Percentiles rank a stretch among this genome's conserved stretches.
Conservation (phyloP, 192 early-diverging fungal genomes). For the Rhizoclosmatium sp. region DNA sequence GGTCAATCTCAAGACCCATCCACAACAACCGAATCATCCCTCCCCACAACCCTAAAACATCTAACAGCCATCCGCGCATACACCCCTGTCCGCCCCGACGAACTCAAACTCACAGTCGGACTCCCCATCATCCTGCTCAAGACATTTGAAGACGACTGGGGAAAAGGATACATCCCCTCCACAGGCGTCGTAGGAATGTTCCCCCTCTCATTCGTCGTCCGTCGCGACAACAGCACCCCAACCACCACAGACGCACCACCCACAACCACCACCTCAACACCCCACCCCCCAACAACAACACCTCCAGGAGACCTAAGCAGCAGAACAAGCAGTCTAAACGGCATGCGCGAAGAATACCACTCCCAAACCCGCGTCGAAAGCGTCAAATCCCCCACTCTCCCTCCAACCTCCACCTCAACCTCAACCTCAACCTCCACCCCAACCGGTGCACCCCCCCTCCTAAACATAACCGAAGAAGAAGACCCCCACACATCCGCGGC, state of each 20-base stretch:
- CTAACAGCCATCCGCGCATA: constrained; percentile 41
- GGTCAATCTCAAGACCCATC: no score
- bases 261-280: not conserved
- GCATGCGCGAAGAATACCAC: not conserved
- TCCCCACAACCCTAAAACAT: not conserved
- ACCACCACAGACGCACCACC: not conserved
- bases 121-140: constrained; percentile 38
- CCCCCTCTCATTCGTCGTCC: constrained; percentile 38
- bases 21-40: no score
- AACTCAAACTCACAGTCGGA: constrained; percentile 40
- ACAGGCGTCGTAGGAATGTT: constrained; percentile 41
- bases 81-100: constrained; percentile 38
- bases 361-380: not conserved
- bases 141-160: constrained; percentile 52
- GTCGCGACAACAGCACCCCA: not conserved
- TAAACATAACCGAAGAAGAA: not conserved
- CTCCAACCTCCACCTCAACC: no score
- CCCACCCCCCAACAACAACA: no score
- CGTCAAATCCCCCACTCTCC: not conserved
- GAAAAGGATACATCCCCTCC: constrained; percentile 21
- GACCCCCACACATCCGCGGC: not conserved
- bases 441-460: not conserved
- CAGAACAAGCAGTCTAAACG: not conserved
- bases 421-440: not conserved
- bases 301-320: not conserved